Base-by-base conservation (phyloP, 768 basidiomycete species). In the Candolleomyces efflorescens region DNA sequence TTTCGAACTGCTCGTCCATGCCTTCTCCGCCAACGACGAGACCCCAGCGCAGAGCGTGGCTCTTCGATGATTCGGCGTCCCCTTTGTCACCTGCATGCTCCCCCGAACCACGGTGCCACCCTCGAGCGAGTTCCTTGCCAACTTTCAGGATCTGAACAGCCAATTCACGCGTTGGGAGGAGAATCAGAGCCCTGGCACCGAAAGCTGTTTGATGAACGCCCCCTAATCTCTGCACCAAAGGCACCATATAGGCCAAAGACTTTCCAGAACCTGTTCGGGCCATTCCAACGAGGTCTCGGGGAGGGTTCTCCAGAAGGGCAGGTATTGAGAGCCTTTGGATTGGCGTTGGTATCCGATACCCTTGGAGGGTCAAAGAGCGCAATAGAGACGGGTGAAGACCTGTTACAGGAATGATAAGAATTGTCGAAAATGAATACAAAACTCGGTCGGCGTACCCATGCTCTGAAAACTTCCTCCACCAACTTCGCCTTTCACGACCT, bases 181-280 rank as follows among this genome's bases (percentile, higher is more conserved):
- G 76, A 56, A 99, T 90, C 48, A 98, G 73, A 7, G 91, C 92
- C 23, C 94, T 81, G 5, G 92, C 86, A 39, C 94, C 94, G 62
- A 94, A 94, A 0, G 84, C 75, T 11, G 85, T 81, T 0, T 85
- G 80, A 68, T 97, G 94, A 37, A 85, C 77, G 9, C 92, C 91
- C 5, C 89, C 85, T 7, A 99, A 82, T 47, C 92, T 82, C 57
- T 95, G 90, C 0, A 97, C 78, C 15, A 99, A 81, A 51, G 97
- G 97, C 23, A 98, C 76, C 80, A 98, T 84, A 69, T 95, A 99
- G 18, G 96, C 96, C 37, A 99, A 82, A 10, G 95, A 95, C 75
- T 98, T 98, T 59, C 97, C 97, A 1, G 94, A 97, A 43, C 97
- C 97, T 3, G 97, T 99, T 38, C 97, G 83, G 38, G 97, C 96